Evolutionary conservation across 1,139 yeast species (phyloP).

Genomic region (Debaryomyces fabryi): DNA sequence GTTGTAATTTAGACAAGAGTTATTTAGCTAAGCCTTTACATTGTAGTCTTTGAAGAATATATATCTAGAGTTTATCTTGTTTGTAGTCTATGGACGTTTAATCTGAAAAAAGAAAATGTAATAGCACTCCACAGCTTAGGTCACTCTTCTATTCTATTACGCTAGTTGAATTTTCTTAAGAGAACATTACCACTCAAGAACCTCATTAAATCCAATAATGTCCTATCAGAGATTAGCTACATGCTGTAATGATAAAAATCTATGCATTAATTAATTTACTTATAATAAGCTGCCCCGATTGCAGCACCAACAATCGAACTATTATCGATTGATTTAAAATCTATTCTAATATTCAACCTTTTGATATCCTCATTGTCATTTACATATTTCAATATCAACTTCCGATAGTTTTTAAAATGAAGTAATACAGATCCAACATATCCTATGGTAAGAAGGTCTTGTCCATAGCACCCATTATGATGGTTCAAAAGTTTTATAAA

Average conservation of each 20-base stretch:
- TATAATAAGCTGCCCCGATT: conserved; percentile 48
- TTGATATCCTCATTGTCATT: conserved; percentile 33
- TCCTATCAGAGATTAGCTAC: background rate
- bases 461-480: conserved; percentile 28
- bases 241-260: background rate
- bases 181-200: background rate
- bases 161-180: too few relatives aligned
- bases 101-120: background rate
- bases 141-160: too few relatives aligned
- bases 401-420: conserved; percentile 39
- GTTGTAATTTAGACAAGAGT: conserved; percentile 21
- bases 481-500: conserved; percentile 35
- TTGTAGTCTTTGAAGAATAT: background rate
- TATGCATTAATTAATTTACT: conserved; percentile 8
- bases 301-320: conserved; percentile 54
- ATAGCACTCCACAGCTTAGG: background rate
- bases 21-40: background rate
- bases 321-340: conserved; percentile 42
- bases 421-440: conserved; percentile 48
- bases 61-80: background rate
- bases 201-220: background rate
- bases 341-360: conserved; percentile 32
- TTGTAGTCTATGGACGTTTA: background rate
- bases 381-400: conserved; percentile 30
- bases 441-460: conserved; percentile 34